A percentile compares a stretch with the other conserved stretches of the same genome.
Conservation (phyloP, 208 protist genomes). For the Angomonas ambiguus region DNA sequence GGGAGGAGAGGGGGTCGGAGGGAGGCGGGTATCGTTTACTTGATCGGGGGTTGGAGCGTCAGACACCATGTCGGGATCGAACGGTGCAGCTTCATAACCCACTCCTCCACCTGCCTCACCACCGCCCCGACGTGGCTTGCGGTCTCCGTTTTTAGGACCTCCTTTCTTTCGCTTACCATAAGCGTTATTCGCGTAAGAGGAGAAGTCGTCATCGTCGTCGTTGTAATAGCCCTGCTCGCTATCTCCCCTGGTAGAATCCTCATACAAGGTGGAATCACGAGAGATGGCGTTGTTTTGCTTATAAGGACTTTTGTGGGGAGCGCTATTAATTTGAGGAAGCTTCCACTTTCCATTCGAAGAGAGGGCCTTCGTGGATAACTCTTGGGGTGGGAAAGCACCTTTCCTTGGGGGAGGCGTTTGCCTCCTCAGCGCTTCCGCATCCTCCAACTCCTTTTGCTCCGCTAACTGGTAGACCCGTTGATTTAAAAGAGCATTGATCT, state of each 20-base stretch:
- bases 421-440: slow-evolving; percentile 38
- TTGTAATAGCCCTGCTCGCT: too few relatives aligned
- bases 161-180: too few relatives aligned
- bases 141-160: neutral
- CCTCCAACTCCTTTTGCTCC: slow-evolving; percentile 44
- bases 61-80: neutral
- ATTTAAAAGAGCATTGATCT: neutral
- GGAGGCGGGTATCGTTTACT: slow-evolving; percentile 26
- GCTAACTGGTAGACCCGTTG: slow-evolving; percentile 60
- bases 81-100: neutral
- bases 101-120: neutral
- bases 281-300: neutral
- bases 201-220: too few relatives aligned
- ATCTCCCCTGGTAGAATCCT: too few relatives aligned
- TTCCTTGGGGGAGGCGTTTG: slow-evolving; percentile 20
- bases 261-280: too few relatives aligned
- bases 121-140: neutral
- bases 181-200: too few relatives aligned
- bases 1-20: neutral
- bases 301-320: neutral
- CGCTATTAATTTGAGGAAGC: neutral
- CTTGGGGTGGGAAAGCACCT: neutral
- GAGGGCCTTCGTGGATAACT: neutral
- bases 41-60: slow-evolving; percentile 58
- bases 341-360: neutral